phyloP scores from a whole-genome alignment of 257 asterid species.

The Haberlea rhodopensis region DNA sequence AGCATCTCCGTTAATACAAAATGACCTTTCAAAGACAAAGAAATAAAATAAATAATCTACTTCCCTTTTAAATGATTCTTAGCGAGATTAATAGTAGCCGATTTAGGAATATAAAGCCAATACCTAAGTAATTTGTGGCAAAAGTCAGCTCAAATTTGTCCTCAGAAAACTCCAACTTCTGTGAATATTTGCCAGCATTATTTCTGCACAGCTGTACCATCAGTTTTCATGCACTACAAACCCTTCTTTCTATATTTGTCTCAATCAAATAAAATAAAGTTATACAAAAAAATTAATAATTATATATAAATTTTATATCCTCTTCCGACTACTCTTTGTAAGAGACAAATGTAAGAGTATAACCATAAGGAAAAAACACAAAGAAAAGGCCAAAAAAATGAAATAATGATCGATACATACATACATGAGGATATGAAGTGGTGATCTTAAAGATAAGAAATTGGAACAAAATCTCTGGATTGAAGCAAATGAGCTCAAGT shows the following conservation, averaged over 20 bases:
- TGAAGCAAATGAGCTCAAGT: conserved; percentile 79
- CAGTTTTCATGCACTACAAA: conserved; percentile 5
- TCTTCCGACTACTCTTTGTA: not conserved
- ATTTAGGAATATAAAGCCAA: no score
- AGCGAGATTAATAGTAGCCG: no score
- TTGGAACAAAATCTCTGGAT: conserved; percentile 73
- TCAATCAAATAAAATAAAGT: no score
- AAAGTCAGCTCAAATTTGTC: conserved; percentile 91
- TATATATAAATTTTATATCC: no score
- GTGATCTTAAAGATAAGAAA: conserved; percentile 69
- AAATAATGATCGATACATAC: conserved; percentile 6
- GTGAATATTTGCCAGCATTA: conserved; percentile 95
- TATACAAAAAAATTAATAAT: no score
- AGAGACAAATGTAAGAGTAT: conserved; percentile 16
- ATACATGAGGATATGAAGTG: conserved; percentile 89
- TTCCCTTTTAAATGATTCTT: no score
- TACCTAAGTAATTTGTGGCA: conserved; percentile 90
- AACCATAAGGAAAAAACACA: not conserved
- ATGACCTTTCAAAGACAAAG: conserved; percentile 57
- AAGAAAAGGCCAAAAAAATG: not conserved
- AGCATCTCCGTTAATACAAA: conserved; percentile 79
- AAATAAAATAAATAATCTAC: not conserved
- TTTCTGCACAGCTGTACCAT: conserved; percentile 55
- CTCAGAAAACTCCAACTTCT: conserved; percentile 84
- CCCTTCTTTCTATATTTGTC: not conserved